phyloP scores from a whole-genome alignment of 2,329 filamentous ascomycete genomes.

The Claviceps lovelessii region DNA sequence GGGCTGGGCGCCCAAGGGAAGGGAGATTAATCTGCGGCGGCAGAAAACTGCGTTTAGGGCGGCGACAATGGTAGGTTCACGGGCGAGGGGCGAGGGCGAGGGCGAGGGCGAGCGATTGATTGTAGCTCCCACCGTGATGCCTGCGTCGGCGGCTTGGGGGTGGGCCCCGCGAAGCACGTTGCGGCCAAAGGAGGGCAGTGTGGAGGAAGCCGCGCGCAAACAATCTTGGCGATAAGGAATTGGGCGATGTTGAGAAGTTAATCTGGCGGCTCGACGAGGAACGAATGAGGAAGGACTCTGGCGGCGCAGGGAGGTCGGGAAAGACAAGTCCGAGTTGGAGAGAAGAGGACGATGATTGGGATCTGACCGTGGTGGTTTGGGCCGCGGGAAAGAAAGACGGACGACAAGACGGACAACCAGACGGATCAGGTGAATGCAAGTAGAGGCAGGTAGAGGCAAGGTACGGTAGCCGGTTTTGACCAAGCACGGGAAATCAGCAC shows the following conservation, averaged over 20 bases:
- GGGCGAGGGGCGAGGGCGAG: neutral
- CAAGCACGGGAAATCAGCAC: slow-evolving; percentile 1
- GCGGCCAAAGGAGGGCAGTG: neutral
- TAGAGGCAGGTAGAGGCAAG: neutral
- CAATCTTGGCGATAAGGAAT: neutral
- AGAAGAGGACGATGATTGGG: neutral
- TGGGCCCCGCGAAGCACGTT: neutral
- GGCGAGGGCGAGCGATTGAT: neutral
- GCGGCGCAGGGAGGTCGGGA: neutral
- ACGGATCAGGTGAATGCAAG: slow-evolving; percentile 6
- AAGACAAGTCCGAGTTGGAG: neutral
- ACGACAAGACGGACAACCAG: neutral
- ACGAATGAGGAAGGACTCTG: neutral
- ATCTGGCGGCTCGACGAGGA: neutral
- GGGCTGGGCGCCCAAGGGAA: neutral
- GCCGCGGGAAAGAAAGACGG: slow-evolving; percentile 3
- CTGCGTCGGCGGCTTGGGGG: neutral
- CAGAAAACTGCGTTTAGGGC: neutral
- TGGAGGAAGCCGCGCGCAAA: neutral
- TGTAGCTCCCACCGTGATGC: slow-evolving; percentile 1
- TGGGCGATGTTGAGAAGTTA: neutral
- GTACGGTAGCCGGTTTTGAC: slow-evolving; percentile 3
- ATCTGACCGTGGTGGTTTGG: slow-evolving; percentile 5
- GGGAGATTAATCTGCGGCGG: neutral
- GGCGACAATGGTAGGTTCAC: neutral